phyloP scores from a whole-genome alignment of 75 land plant species.

The Sequoiadendron giganteum region DNA sequence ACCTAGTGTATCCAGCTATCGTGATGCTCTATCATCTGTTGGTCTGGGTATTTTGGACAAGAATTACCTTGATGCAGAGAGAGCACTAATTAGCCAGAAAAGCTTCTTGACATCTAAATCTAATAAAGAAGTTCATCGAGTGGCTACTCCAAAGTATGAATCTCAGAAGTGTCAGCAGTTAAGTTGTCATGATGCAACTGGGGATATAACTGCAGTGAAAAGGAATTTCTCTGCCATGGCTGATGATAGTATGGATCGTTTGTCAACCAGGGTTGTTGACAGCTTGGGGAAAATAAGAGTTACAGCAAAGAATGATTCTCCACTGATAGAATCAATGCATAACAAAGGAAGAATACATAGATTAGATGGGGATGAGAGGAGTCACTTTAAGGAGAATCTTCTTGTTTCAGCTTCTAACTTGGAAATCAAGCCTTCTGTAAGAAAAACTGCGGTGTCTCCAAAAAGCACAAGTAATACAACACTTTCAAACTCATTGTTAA shows the following conservation, averaged over 20 bases:
- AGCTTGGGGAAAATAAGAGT: background rate
- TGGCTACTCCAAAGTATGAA: background rate
- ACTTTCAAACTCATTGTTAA: background rate
- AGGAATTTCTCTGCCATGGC: background rate
- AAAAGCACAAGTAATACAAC: background rate
- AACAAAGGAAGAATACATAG: background rate
- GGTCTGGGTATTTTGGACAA: background rate
- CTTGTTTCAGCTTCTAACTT: background rate
- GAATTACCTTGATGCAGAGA: background rate
- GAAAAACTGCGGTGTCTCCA: background rate
- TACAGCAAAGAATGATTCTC: slow-evolving; percentile 2
- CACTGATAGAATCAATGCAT: background rate
- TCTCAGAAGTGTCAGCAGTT: slow-evolving; percentile 1
- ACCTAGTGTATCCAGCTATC: background rate
- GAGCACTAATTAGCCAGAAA: background rate
- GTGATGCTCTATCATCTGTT: background rate
- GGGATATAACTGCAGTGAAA: background rate
- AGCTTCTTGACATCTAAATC: background rate
- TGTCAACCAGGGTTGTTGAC: background rate
- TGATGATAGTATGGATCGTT: background rate
- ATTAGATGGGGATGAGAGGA: background rate
- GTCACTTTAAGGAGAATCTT: background rate
- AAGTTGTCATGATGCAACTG: slow-evolving; percentile 1
- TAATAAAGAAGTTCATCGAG: background rate
- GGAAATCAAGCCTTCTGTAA: background rate